A percentile compares a stretch with the other conserved stretches of the same genome.
phyloP scores from a whole-genome alignment of 192 early-diverging fungal species.

The Obelidium mucronatum region DNA sequence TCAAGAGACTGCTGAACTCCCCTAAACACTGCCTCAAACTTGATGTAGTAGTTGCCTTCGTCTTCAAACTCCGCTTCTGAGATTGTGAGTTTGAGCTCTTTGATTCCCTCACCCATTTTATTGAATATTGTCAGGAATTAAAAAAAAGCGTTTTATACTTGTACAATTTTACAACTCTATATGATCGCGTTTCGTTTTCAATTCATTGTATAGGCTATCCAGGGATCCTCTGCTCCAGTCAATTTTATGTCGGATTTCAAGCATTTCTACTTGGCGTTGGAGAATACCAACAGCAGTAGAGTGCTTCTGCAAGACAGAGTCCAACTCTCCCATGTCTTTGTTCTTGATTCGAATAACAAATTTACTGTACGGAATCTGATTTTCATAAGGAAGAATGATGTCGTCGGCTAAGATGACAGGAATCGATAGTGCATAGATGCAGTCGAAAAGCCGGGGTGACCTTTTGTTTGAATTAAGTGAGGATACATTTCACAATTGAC shows the following conservation, averaged over 20 bases:
- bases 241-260: conserved; percentile 14
- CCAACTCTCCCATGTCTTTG: conserved; percentile 21
- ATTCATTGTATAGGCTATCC: background rate
- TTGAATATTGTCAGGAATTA: background rate
- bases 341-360: conserved; percentile 30
- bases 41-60: conserved; percentile 30
- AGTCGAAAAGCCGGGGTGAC: conserved; percentile 41
- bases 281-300: background rate
- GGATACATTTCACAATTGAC: too few species aligned
- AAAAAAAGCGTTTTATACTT: background rate
- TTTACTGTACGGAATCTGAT: conserved; percentile 32
- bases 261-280: background rate
- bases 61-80: conserved; percentile 35
- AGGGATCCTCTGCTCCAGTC: conserved; percentile 26
- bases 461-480: background rate
- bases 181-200: background rate
- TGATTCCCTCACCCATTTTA: too few species aligned
- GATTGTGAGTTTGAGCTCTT: background rate
- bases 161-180: background rate
- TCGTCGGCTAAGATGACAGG: conserved; percentile 44
- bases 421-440: conserved; percentile 40
- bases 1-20: background rate
- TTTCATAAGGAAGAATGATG: conserved; percentile 40
- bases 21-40: conserved; percentile 10
- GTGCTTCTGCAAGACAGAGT: background rate